Percentiles rank a stretch among this genome's conserved stretches.
Evolutionary conservation across 2,329 filamentous ascomycete species (phyloP).

Genomic region (Beauveria caledonica): DNA sequence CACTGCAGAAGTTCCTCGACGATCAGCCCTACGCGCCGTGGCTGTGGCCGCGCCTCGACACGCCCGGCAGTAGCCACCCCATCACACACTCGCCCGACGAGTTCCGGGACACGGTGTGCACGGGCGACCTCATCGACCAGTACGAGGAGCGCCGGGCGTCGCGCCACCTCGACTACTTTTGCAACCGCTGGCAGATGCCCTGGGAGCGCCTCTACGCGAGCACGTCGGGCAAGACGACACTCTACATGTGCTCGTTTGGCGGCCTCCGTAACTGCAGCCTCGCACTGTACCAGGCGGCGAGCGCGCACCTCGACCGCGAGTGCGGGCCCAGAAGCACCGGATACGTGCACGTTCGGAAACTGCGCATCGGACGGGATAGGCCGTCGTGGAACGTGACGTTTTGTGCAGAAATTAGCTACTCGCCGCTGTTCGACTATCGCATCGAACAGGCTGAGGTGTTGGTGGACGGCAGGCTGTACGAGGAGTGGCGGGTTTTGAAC

Average conservation of each 20-base stretch:
- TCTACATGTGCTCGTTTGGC: background rate
- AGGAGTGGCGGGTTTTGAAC: background rate
- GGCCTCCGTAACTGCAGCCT: background rate
- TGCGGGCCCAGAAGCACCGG: background rate
- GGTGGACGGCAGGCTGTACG: background rate
- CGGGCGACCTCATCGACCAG: background rate
- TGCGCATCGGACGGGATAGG: background rate
- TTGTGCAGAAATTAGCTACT: background rate
- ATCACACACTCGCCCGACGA: background rate
- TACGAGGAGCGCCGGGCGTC: background rate
- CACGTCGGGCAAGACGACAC: background rate
- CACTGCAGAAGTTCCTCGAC: background rate
- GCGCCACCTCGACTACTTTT: background rate
- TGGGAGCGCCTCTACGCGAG: background rate
- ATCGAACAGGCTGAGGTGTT: background rate
- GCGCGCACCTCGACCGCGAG: background rate
- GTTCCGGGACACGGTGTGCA: background rate
- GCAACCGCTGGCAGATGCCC: background rate
- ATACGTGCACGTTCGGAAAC: background rate
- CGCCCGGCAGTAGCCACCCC: background rate
- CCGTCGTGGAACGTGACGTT: background rate
- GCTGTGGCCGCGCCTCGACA: background rate
- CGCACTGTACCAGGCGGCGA: background rate
- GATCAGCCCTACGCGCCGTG: background rate
- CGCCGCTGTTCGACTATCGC: background rate